phyloP scores from a whole-genome alignment of 495 filamentous ascomycete genomes.

The Emericellopsis terricola region DNA sequence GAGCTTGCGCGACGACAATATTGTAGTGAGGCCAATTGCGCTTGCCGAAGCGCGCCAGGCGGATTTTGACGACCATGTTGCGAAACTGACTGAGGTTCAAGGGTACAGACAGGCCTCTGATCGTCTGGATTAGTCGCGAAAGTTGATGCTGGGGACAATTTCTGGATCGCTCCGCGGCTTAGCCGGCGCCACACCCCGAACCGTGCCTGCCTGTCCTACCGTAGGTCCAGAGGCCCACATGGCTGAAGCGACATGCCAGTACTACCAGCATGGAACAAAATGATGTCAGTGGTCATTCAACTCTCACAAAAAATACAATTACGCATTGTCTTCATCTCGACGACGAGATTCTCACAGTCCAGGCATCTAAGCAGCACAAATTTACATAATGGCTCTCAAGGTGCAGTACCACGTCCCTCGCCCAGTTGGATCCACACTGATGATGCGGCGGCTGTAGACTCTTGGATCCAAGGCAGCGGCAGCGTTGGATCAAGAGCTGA shows the following conservation, averaged over 20 bases:
- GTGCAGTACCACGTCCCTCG: too few relatives aligned
- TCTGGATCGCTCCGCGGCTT: background rate
- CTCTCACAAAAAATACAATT: background rate
- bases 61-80: constrained; percentile 87
- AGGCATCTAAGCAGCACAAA: too few relatives aligned
- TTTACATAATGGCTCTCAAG: constrained; percentile 1
- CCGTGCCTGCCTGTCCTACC: background rate
- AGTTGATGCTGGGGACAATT: background rate
- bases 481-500: constrained; percentile 81
- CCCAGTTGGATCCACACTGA: too few relatives aligned
- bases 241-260: too few relatives aligned
- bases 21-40: constrained; percentile 81
- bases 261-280: too few relatives aligned
- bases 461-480: constrained; percentile 75
- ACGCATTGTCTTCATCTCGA: background rate
- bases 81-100: constrained; percentile 7
- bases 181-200: background rate
- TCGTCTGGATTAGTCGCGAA: background rate
- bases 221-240: too few relatives aligned
- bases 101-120: too few relatives aligned
- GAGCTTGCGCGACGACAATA: constrained; percentile 89
- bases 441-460: too few relatives aligned
- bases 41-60: constrained; percentile 86
- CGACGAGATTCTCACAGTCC: background rate
- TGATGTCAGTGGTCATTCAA: background rate